Base-by-base conservation (phyloP, 2,329 filamentous ascomycete genomes). In the Aspergillus sp. region DNA sequence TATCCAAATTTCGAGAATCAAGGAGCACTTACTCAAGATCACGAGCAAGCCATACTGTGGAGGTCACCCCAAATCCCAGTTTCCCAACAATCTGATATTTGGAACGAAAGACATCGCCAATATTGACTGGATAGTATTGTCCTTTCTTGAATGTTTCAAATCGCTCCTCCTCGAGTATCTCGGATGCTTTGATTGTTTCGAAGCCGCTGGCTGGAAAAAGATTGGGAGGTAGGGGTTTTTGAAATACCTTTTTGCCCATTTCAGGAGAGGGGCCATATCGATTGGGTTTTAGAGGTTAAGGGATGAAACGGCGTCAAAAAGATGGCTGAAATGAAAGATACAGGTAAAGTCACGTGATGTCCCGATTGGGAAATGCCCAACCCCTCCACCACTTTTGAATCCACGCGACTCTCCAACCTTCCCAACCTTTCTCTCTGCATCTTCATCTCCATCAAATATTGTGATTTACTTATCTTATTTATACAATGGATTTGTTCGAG, bases 101-200 rank as follows among this genome's bases (percentile, higher is more conserved):
- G 5, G 50, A 56, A 39, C 19, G 32, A 12, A 62, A 51, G 7
- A 66, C 33, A 11, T 65, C 55, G 5, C 62, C 61, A 33, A 63
- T 62, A 30, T 54, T 45, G 5, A 57, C 53, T 33, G 64, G 59
- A 44, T 60, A 67, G 43, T 64, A 66, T 39, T 51, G 37, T 29
- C 51, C 54, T 32, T 51, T 29, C 35, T 54, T 53, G 46, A 60
- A 60, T n/a, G 38, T 29, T 33, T 54, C 42, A 44, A 56, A 57
- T 11, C 45, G 47, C 51, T 61, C 57, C 43, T 61, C 54, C 1
- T 61, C 58, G 40, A 58, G 50, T 2, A 56, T 29, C 44, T 50
- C 34, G 4, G 47, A 45, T 3, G 47, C 34, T 42, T 13, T n/a
- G 38, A 56, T 40, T 6, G 36, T 52, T 45, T 53, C 39, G 30